Evolutionary conservation across 768 basidiomycete species (phyloP).

Genomic region (Hericium coralloides): DNA sequence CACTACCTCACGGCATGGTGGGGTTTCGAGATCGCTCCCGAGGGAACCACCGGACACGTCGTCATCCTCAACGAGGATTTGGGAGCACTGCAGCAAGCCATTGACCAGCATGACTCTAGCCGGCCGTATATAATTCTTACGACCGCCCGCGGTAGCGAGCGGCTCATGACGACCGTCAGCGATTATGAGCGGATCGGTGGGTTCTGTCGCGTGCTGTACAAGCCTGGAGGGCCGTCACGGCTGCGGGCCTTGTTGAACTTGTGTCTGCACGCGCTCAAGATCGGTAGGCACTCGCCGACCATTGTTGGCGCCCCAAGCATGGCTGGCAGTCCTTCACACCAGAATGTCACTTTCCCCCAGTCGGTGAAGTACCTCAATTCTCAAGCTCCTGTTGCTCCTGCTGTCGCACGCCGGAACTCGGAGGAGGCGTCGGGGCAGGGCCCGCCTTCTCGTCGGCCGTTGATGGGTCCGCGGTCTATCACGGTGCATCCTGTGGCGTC

Average conservation of each 20-base stretch:
- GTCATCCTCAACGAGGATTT: conserved; percentile 77
- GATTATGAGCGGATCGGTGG: conserved; percentile 78
- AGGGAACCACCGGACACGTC: conserved; percentile 52
- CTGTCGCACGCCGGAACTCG: conserved; percentile 34
- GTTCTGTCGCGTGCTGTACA: conserved; percentile 82
- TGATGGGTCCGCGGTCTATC: conserved; percentile 43
- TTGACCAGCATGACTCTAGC: conserved; percentile 43
- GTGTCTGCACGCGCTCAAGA: conserved; percentile 46
- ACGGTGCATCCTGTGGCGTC: conserved; percentile 34
- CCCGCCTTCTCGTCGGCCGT: conserved; percentile 30
- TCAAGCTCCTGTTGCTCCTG: not conserved
- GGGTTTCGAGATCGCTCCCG: conserved; percentile 48
- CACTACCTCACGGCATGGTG: conserved; percentile 71
- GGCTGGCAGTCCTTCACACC: not conserved
- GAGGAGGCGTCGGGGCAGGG: conserved; percentile 27
- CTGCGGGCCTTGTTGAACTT: conserved; percentile 60
- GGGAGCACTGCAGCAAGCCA: conserved; percentile 44
- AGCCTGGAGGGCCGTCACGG: conserved; percentile 78
- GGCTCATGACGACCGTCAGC: conserved; percentile 50
- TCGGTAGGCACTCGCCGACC: conserved; percentile 27
- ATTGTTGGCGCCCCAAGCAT: conserved; percentile 3
- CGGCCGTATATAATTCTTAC: conserved; percentile 74
- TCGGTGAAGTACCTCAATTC: conserved; percentile 5
- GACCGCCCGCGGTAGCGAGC: conserved; percentile 56
- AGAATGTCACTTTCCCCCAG: conserved; percentile 1